Base-by-base conservation (phyloP, 441 rosid genomes). In the Rhodomyrtus psidioides region DNA sequence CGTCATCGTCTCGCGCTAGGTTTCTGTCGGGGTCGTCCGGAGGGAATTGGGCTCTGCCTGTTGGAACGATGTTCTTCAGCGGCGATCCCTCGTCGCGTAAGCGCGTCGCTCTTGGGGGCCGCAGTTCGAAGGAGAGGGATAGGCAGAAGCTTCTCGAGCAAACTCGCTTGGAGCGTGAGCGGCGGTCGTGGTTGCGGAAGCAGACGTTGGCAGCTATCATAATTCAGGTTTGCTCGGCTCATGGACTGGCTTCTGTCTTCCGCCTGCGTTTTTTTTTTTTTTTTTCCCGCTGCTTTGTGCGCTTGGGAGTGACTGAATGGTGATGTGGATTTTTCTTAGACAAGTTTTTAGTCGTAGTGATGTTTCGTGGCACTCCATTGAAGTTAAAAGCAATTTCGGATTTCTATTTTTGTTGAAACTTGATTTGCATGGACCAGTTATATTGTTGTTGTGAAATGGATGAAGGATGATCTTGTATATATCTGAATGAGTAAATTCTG, bases 21-120 rank as follows among this genome's bases (percentile, higher is more conserved):
- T 82, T 54, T 8, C 5, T 75, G 42, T 28, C 15, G 27, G 53
- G 82, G n/a, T 6, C 15, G 51, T 6, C 9, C 13, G 58, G 7
- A 9, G 51, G 84, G 5, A 28, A 39, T 53, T 53, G 44, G 62
- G 15, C 44, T 83, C 51, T 30, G 46, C 53, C 53, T 57, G 23
- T n/a, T 53, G 4, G 62, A 59, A 75, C 26, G 53, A 97, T 96
- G 99, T 96, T 94, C 88, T 97, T 97, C 94, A 70, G 93, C 84
- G 99, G 99, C 87, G 99, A 97, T 93, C 93, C 99, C 7, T 92
- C 97, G 53, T 92, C 96, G 84, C 94, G 99, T 88, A 97, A 95
- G 90, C 95, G 99, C 86, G 99, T 97, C 59, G 99, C 95, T 90
- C 93, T 97, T 88, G 99, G 99, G 59, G 99, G 99, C 75, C 94